Evolutionary conservation across 805 yeast genomes (phyloP).

Genomic region (Candida gorgasii): DNA sequence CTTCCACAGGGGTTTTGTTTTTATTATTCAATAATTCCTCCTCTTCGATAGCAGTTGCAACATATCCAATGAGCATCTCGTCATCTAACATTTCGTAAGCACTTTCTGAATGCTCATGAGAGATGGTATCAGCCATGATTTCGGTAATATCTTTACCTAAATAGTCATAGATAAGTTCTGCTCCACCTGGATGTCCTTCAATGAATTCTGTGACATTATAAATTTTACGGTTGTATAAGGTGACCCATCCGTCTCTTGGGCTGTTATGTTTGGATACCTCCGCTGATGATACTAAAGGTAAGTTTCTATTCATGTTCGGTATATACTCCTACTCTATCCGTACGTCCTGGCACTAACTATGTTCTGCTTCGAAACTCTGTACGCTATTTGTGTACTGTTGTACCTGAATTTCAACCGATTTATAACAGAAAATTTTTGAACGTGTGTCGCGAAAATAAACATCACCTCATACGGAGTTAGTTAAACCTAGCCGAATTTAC

Average conservation of each 20-base stretch:
- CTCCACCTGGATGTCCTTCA: slow-evolving; percentile 74
- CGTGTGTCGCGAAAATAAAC: slow-evolving; percentile 4
- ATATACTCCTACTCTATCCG: too few species aligned
- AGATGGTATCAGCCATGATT: slow-evolving; percentile 68
- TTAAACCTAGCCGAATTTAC: not conserved
- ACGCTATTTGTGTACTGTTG: not conserved
- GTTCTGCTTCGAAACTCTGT: not conserved
- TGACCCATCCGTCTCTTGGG: slow-evolving; percentile 71
- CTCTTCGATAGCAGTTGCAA: slow-evolving; percentile 82
- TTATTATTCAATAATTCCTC: slow-evolving; percentile 64
- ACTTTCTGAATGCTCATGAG: slow-evolving; percentile 80
- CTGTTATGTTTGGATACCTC: slow-evolving; percentile 57
- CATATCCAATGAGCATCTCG: slow-evolving; percentile 72
- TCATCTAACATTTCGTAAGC: slow-evolving; percentile 89
- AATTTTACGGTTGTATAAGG: slow-evolving; percentile 74
- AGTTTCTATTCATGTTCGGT: slow-evolving; percentile 24
- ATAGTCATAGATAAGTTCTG: slow-evolving; percentile 54
- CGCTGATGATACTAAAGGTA: slow-evolving; percentile 62
- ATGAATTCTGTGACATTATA: slow-evolving; percentile 78
- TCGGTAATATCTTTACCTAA: slow-evolving; percentile 68
- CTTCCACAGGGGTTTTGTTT: slow-evolving; percentile 59
- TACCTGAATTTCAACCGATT: too few species aligned
- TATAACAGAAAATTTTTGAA: not conserved
- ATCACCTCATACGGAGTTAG: not conserved
- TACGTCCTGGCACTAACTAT: not conserved